Percentiles rank a stretch among this genome's conserved stretches.
Evolutionary conservation across 169 alveolate species (phyloP).

Genomic region (Cytauxzoon felis): DNA sequence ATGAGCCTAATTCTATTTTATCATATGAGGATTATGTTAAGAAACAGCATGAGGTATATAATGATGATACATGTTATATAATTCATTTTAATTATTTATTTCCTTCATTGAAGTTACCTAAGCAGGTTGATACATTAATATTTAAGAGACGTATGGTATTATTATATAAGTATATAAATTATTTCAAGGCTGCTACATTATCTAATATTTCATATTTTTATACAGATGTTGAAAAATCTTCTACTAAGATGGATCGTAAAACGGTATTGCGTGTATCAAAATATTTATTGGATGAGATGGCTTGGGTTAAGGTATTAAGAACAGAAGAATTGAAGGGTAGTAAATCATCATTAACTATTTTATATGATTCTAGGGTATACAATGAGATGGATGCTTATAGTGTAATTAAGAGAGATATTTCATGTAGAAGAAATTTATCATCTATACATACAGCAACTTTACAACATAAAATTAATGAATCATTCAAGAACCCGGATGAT

Average conservation of each 20-base stretch:
- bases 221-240: slow-evolving; percentile 18
- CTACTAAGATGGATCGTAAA: slow-evolving; percentile 44
- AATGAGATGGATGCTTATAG: slow-evolving; percentile 27
- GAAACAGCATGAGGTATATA: background rate
- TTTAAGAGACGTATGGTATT: slow-evolving; percentile 52
- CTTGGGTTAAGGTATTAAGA: background rate
- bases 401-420: slow-evolving; percentile 13
- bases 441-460: slow-evolving; percentile 6
- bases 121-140: slow-evolving; percentile 19
- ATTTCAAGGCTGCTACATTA: slow-evolving; percentile 44
- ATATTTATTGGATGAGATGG: background rate
- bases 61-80: slow-evolving; percentile 3
- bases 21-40: slow-evolving; percentile 16
- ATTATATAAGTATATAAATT: slow-evolving; percentile 24
- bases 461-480: slow-evolving; percentile 8
- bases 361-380: slow-evolving; percentile 35
- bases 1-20: too few relatives aligned
- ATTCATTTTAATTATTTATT: slow-evolving; percentile 19
- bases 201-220: slow-evolving; percentile 11
- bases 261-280: slow-evolving; percentile 28
- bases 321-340: slow-evolving; percentile 33
- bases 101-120: slow-evolving; percentile 17
- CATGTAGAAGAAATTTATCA: slow-evolving; percentile 4
- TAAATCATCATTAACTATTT: slow-evolving; percentile 2
- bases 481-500: slow-evolving; percentile 37